Base-by-base conservation (phyloP, 768 basidiomycete genomes). In the Macrolepiota albuminosa region DNA sequence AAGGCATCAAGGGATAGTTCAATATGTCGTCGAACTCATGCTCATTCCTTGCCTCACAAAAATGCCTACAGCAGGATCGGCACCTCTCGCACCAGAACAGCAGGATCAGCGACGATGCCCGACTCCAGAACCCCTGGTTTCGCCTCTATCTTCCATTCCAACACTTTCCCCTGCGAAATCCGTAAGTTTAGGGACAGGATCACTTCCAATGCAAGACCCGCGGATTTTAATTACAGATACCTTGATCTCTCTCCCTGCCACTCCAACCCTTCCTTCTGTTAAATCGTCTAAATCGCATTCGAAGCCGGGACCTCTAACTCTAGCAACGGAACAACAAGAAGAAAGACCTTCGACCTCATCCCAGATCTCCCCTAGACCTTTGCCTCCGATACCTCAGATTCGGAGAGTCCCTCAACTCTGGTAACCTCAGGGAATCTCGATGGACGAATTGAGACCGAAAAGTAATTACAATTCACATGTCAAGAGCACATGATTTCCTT, bases 11-110 rank as follows among this genome's bases (percentile, higher is more conserved):
- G 54, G 34, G 33, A 39, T 18, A 31, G 46, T 31, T 29, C 47
- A 60, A 42, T 55, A 49, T 21, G 53, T 60, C 5, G 59, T 60
- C 13, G 59, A 54, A 24, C 54, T 60, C 8, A 10, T 21, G 4
- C 54, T 39, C 13, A 60, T 54, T 45, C 45, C 52, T 8, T 37
- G 34, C 33, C 26, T 33, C n/a, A 29, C 43, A 6, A 54, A 43
- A 37, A 42, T 13, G n/a, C 40, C 40, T n/a, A 43, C n/a, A 6
- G 3, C 29, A 31, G 53, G 29, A n/a, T 29, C 33, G 21, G 24
- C 18, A 29, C 29, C 14, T 33, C 31, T 31, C 1, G 31, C 7
- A 26, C 24, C 13, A 33, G 33, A 50, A 31, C 29, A 33, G 18
- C 56, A 24, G 11, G 40, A 37, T 46, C 45, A n/a, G 21, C n/a